Evolutionary conservation across 1,284 basidiomycete species (phyloP).

Genomic region (Abortiporus biennis): DNA sequence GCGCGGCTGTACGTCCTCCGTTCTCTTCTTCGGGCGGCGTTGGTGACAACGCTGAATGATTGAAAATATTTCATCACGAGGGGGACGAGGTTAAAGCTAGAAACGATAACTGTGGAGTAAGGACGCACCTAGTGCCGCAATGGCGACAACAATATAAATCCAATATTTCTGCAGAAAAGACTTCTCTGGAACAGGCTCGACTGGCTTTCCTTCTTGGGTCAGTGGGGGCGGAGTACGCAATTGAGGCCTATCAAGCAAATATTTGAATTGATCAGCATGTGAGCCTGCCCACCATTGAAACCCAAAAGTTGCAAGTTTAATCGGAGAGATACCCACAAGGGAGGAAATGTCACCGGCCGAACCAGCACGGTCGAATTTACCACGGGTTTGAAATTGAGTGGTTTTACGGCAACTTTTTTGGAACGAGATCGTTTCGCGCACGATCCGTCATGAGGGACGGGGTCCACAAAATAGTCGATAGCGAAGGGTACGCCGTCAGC

Average conservation of each 20-base stretch:
- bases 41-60: conserved; percentile 5
- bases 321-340: conserved; percentile 39
- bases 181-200: conserved; percentile 57
- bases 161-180: conserved; percentile 86
- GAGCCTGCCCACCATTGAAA: conserved; percentile 2
- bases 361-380: conserved; percentile 54
- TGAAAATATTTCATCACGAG: not conserved
- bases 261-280: conserved; percentile 6
- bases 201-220: conserved; percentile 57
- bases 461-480: conserved; percentile 64
- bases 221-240: conserved; percentile 62
- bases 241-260: conserved; percentile 45
- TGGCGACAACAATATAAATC: conserved; percentile 65
- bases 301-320: conserved; percentile 3
- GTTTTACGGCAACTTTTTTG: conserved; percentile 18
- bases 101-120: not conserved
- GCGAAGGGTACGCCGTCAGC: conserved; percentile 45
- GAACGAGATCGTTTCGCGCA: conserved; percentile 39
- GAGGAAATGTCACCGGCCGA: conserved; percentile 41
- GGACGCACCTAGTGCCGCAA: conserved; percentile 55
- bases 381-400: conserved; percentile 23
- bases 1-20: too few species aligned
- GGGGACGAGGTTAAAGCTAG: not conserved
- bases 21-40: conserved; percentile 10
- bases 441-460: conserved; percentile 56